phyloP scores from a whole-genome alignment of 495 filamentous ascomycete species.

The Chaetomium fimeti region DNA sequence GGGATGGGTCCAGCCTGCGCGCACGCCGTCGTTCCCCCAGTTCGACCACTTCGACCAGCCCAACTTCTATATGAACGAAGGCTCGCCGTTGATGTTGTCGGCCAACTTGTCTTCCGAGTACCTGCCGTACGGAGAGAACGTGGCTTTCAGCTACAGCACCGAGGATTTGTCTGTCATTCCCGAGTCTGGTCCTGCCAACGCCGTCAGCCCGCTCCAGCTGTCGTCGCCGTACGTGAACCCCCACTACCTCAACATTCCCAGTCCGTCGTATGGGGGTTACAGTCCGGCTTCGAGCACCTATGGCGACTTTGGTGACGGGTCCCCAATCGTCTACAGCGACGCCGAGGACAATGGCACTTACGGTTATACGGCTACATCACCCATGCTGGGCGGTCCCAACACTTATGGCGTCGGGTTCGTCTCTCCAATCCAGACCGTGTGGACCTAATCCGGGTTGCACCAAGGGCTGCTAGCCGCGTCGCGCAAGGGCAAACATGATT shows the following conservation, averaged over 20 bases:
- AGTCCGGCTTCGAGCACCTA: slow-evolving; percentile 56
- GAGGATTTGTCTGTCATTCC: slow-evolving; percentile 50
- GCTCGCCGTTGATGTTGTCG: slow-evolving; percentile 37
- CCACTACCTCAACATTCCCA: slow-evolving; percentile 57
- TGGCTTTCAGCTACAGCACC: slow-evolving; percentile 58
- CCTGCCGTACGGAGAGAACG: slow-evolving; percentile 49
- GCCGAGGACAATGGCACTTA: slow-evolving; percentile 48
- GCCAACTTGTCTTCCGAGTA: slow-evolving; percentile 40
- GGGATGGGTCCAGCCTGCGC: slow-evolving; percentile 57
- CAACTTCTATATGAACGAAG: slow-evolving; percentile 47
- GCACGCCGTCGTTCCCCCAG: slow-evolving; percentile 55
- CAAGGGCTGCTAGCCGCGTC: slow-evolving; percentile 38
- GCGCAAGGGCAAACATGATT: slow-evolving; percentile 46
- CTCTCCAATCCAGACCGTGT: slow-evolving; percentile 54
- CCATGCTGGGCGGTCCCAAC: slow-evolving; percentile 43
- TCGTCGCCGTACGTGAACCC: slow-evolving; percentile 49
- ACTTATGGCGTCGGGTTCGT: slow-evolving; percentile 57
- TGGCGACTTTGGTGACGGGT: slow-evolving; percentile 51
- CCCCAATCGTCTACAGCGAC: slow-evolving; percentile 55
- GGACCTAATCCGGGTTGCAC: slow-evolving; percentile 45
- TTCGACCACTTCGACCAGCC: slow-evolving; percentile 40
- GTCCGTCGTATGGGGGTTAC: slow-evolving; percentile 53
- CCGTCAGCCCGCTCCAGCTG: slow-evolving; percentile 50
- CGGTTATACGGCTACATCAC: slow-evolving; percentile 39
- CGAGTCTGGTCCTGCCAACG: slow-evolving; percentile 41